Percentiles rank a stretch among this genome's conserved stretches.
These are phyloP conservation scores for Colletotrichum gloeosporioides DNA, from an alignment of 2,329 filamentous ascomycete genomes.

Conservation along the genomic window DNA sequence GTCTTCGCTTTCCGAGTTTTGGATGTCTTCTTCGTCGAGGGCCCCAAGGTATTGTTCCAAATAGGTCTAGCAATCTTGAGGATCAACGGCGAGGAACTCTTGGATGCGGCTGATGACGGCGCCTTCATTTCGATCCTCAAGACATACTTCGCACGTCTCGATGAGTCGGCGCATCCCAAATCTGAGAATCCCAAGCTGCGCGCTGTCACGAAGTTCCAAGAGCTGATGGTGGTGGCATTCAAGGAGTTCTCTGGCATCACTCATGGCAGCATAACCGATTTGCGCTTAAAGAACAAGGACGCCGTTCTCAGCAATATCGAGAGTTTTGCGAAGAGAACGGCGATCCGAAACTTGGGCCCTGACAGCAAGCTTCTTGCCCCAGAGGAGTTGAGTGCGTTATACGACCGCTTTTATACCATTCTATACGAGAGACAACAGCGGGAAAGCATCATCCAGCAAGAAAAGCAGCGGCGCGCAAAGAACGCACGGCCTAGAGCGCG, in stretches of 20 bases:
- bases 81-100: slow-evolving; percentile 94
- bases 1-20: slow-evolving; percentile 96
- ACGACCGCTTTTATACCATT: slow-evolving; percentile 92
- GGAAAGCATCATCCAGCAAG: slow-evolving; percentile 77
- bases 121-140: slow-evolving; percentile 97
- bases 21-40: slow-evolving; percentile 98
- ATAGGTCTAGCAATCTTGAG: slow-evolving; percentile 95
- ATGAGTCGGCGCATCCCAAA: slow-evolving; percentile 94
- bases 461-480: slow-evolving; percentile 70
- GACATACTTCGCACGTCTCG: slow-evolving; percentile 88
- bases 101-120: slow-evolving; percentile 93
- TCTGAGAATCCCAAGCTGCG: slow-evolving; percentile 94
- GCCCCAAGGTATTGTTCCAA: slow-evolving; percentile 96
- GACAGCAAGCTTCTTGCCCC: slow-evolving; percentile 90
- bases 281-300: slow-evolving; percentile 91
- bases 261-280: slow-evolving; percentile 87
- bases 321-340: slow-evolving; percentile 95
- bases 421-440: slow-evolving; percentile 92
- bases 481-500: slow-evolving; percentile 60
- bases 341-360: slow-evolving; percentile 91
- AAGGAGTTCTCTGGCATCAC: slow-evolving; percentile 98
- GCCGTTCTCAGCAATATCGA: slow-evolving; percentile 95
- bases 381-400: slow-evolving; percentile 87
- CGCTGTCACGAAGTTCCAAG: slow-evolving; percentile 94
- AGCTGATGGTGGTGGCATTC: slow-evolving; percentile 98